These are phyloP conservation scores for Phytophthora capsici DNA, from an alignment of 352 stramenopile species.

Conservation along the genomic window DNA sequence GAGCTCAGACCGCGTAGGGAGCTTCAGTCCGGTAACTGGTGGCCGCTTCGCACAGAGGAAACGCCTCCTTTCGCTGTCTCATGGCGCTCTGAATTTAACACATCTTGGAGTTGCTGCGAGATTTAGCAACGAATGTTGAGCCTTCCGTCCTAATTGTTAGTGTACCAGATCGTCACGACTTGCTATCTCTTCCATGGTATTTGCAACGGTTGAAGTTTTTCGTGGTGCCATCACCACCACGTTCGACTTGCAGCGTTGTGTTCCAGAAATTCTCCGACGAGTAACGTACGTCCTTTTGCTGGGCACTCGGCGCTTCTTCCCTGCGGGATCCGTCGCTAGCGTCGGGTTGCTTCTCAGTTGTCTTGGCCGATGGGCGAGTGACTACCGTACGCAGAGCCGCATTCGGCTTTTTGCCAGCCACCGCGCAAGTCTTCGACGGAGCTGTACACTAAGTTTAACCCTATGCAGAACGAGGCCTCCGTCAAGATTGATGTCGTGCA, in stretches of 20 bases:
- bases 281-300: conserved; percentile 38
- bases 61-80: conserved; percentile 29
- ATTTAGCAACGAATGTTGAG: not conserved
- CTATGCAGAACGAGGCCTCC: conserved; percentile 21
- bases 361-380: conserved; percentile 13
- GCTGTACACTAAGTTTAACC: conserved; percentile 1
- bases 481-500: conserved; percentile 17
- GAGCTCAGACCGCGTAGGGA: conserved; percentile 6
- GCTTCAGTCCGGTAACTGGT: conserved; percentile 28
- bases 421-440: conserved; percentile 17
- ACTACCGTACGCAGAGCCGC: not conserved
- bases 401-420: conserved; percentile 41
- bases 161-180: conserved; percentile 9
- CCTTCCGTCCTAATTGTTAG: too few relatives aligned
- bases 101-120: not conserved
- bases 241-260: conserved; percentile 17
- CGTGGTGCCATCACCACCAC: conserved; percentile 6
- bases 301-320: conserved; percentile 15
- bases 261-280: conserved; percentile 34
- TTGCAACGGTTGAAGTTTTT: conserved; percentile 37
- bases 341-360: conserved; percentile 25
- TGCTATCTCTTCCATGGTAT: conserved; percentile 18
- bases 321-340: conserved; percentile 16
- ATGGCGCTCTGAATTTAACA: conserved; percentile 25
- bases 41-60: conserved; percentile 19